Conservation (phyloP, 805 yeast species). For the Teunomyces pallodes region DNA sequence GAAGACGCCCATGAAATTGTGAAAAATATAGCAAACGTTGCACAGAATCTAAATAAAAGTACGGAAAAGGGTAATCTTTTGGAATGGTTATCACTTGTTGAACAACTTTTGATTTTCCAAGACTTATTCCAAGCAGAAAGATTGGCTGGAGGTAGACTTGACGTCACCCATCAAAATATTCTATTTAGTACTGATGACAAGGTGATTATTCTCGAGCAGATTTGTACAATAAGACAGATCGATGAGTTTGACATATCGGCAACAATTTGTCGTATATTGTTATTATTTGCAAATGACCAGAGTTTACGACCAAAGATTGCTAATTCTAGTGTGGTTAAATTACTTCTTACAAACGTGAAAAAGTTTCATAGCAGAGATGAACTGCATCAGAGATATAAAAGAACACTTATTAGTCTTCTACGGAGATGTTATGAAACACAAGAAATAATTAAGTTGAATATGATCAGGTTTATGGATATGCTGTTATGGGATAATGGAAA, state of each 20-base stretch:
- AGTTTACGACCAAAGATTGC: neutral
- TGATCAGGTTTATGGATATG: neutral
- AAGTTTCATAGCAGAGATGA: neutral
- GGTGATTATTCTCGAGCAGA: neutral
- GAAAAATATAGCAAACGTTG: neutral
- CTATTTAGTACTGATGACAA: neutral
- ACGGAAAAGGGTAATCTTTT: neutral
- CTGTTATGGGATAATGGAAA: neutral
- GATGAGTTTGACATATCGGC: neutral
- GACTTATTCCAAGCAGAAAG: neutral
- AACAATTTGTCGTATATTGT: neutral
- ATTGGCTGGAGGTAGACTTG: neutral
- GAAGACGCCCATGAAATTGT: neutral
- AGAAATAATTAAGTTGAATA: neutral
- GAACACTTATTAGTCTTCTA: neutral
- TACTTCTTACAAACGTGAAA: neutral
- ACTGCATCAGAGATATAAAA: neutral
- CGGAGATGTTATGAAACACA: neutral
- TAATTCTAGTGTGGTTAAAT: neutral
- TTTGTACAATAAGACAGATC: neutral
- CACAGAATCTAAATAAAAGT: neutral
- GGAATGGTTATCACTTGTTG: neutral
- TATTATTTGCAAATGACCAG: neutral
- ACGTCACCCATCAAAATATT: neutral
- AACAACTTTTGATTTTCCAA: neutral